A percentile compares a stretch with the other conserved stretches of the same genome.
These are phyloP conservation scores for Biscutella laevigata DNA, from an alignment of 441 rosid species.

Conservation along the genomic window DNA sequence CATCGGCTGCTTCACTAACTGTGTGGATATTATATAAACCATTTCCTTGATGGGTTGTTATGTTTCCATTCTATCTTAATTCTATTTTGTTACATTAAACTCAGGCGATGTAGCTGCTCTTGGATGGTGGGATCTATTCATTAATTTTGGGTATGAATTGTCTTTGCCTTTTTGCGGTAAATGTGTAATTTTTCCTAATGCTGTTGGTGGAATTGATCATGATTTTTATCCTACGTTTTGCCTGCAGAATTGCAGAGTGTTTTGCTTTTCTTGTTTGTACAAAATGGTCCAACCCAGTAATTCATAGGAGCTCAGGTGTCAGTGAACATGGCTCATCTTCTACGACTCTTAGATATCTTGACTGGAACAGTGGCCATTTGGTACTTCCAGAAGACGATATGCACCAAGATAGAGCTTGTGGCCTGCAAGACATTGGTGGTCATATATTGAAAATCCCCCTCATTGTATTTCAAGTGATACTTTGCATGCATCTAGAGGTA, in stretches of 20 bases:
- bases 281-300: slow-evolving; percentile 88
- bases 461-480: slow-evolving; percentile 75
- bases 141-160: slow-evolving; percentile 68
- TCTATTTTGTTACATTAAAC: slow-evolving; percentile 4
- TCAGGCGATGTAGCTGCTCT: slow-evolving; percentile 77
- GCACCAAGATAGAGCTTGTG: slow-evolving; percentile 50
- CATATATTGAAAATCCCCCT: slow-evolving; percentile 85
- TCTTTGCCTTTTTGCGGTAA: slow-evolving; percentile 14
- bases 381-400: slow-evolving; percentile 50
- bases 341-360: slow-evolving; percentile 54
- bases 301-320: slow-evolving; percentile 51
- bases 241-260: slow-evolving; percentile 58
- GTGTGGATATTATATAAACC: background rate
- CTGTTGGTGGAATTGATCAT: background rate
- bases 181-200: background rate
- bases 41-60: background rate
- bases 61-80: background rate
- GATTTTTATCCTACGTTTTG: background rate
- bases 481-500: slow-evolving; percentile 93
- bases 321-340: slow-evolving; percentile 61
- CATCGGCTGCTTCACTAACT: background rate
- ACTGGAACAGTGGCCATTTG: slow-evolving; percentile 67
- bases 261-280: slow-evolving; percentile 94
- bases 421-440: slow-evolving; percentile 86
- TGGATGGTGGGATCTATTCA: slow-evolving; percentile 98